Evolutionary conservation across 371 early-diverging fungal species (phyloP).

Genomic region (Mortierella sp.): DNA sequence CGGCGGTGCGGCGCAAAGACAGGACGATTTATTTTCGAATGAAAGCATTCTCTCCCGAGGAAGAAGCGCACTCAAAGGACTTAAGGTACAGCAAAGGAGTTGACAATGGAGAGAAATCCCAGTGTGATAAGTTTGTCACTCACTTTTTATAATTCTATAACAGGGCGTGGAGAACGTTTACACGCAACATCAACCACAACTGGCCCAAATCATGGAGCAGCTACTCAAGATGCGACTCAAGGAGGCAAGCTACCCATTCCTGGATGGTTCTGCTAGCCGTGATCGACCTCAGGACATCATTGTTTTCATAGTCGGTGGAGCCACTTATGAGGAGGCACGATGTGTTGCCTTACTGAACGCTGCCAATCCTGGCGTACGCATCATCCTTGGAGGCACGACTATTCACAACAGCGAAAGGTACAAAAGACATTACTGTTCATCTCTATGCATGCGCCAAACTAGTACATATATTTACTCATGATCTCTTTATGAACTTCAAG

Average conservation of each 20-base stretch:
- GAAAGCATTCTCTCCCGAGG: constrained; percentile 85
- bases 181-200: constrained; percentile 92
- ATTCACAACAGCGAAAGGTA: constrained; percentile 81
- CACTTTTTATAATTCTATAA: no score
- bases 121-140: no score
- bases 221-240: constrained; percentile 84
- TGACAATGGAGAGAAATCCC: no score
- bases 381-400: constrained; percentile 91
- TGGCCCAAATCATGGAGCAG: constrained; percentile 80
- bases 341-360: constrained; percentile 85
- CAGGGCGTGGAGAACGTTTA: constrained; percentile 98
- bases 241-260: constrained; percentile 82
- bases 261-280: constrained; percentile 60
- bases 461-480: neutral
- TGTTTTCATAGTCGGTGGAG: constrained; percentile 93
- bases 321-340: constrained; percentile 92
- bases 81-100: constrained; percentile 63
- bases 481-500: constrained; percentile 6
- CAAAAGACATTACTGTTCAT: neutral
- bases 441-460: neutral
- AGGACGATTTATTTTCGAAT: constrained; percentile 89
- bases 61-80: constrained; percentile 84
- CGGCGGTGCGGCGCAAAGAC: constrained; percentile 84
- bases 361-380: constrained; percentile 75
- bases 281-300: constrained; percentile 95